Base-by-base conservation (phyloP, 2,329 filamentous ascomycete genomes). In the Ceratocystiopsis sp. region DNA sequence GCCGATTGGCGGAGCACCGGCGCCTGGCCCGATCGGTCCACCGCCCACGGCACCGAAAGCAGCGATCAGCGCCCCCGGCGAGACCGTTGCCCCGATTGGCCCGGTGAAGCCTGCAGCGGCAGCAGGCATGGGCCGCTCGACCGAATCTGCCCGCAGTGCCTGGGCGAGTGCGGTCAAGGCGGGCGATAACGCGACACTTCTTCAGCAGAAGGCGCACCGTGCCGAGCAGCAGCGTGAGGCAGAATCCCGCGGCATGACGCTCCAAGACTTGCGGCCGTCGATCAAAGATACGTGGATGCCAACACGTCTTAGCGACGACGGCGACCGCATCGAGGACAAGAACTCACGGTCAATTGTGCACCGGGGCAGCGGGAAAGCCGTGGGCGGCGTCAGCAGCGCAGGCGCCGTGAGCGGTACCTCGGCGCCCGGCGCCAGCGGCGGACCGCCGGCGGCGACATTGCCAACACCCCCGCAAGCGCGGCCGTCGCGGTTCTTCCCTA, bases 401-500 rank as follows among this genome's bases (percentile, higher is more conserved):
- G 10, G 25, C 10, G 25, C 5, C 10, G 25, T 8, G 10, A 10
- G 25, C 10, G 25, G 25, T 29, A 2, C 25, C 10, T 2, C 25
- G 6, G 25, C 5, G 7, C 2, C 5, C 25, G 25, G 25, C 10
- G 5, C 7, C 10, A 11, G 2, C 10, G 9, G 25, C 25, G 25
- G 25, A 29, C 9, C 25, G 55, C 33, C 45, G 11, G 33, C 42
- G 7, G 18, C 45, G 7, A 40, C 46, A 14, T 42, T 45, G 7
- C 50, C 59, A 18, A 52, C 6, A 2, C 25, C 65, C 4, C 62
- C 69, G 34, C 62, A 68, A 46, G 59, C 61, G 17, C 66, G 73
- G 18, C 61, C 66, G 16, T 80, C 76, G 9, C 61, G 75, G 37
- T 80, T 80, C 57, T 80, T 80, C 56, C 76, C 76, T 0, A 55